Evolutionary conservation across 2,329 filamentous ascomycete species (phyloP).

Genomic region (Dendryphion nanum): DNA sequence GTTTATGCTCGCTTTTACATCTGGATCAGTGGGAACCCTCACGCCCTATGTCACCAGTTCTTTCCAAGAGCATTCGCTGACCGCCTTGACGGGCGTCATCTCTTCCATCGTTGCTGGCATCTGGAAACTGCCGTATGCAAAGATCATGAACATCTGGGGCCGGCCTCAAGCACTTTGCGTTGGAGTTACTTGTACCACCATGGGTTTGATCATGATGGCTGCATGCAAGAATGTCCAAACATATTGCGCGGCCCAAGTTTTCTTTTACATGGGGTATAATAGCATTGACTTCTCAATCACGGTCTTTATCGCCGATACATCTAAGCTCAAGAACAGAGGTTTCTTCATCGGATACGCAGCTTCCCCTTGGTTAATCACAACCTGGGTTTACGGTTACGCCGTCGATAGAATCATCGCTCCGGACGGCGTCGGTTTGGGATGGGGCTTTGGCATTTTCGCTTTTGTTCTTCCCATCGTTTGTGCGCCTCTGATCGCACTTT

Average conservation of each 20-base stretch:
- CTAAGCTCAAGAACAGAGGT: constrained; percentile 60
- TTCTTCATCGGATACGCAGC: constrained; percentile 54
- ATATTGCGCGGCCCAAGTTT: constrained; percentile 65
- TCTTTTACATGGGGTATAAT: constrained; percentile 60
- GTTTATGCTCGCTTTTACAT: constrained; percentile 49
- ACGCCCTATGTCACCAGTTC: constrained; percentile 42
- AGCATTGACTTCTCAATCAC: constrained; percentile 58
- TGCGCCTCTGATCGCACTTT: constrained; percentile 57
- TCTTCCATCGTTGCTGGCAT: constrained; percentile 39
- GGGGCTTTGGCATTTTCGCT: constrained; percentile 65
- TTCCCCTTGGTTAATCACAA: constrained; percentile 15
- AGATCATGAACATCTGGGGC: constrained; percentile 46
- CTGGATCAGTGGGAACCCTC: constrained; percentile 42
- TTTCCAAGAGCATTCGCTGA: constrained; percentile 38
- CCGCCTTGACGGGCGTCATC: constrained; percentile 39
- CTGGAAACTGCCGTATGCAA: constrained; percentile 43
- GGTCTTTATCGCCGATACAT: constrained; percentile 68
- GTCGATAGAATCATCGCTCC: constrained; percentile 40
- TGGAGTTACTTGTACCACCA: constrained; percentile 28
- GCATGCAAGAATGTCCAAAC: constrained; percentile 59
- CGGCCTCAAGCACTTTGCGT: constrained; percentile 37
- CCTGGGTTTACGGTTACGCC: constrained; percentile 41
- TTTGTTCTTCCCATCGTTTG: constrained; percentile 61
- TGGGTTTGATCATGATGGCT: constrained; percentile 65
- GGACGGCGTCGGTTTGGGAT: constrained; percentile 59